Percentiles rank a stretch among this genome's conserved stretches.
These are phyloP conservation scores for Fraxinus floribunda DNA, from an alignment of 305 asterid species.

Conservation along the genomic window DNA sequence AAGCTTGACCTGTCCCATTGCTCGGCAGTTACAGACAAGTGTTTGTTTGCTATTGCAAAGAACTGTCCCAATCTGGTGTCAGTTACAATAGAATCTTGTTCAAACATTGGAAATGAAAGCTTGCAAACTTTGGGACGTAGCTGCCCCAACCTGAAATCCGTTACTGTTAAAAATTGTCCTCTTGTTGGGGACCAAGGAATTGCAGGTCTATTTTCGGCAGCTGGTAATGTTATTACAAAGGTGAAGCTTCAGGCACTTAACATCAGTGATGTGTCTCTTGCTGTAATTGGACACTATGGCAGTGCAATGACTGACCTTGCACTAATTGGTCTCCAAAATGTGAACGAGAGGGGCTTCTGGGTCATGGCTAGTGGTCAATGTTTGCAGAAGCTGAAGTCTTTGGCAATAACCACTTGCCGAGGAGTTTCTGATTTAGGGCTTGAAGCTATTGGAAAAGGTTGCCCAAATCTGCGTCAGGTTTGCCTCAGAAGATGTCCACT, in stretches of 20 bases:
- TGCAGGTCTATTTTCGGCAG: constrained; percentile 60
- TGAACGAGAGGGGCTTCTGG: constrained; percentile 93
- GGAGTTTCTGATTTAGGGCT: constrained; percentile 70
- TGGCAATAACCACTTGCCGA: constrained; percentile 60
- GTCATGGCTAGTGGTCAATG: constrained; percentile 88
- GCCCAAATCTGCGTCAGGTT: constrained; percentile 59
- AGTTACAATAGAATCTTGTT: constrained; percentile 70
- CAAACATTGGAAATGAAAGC: constrained; percentile 64
- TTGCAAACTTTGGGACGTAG: constrained; percentile 58
- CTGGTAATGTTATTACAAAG: constrained; percentile 54
- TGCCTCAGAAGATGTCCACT: constrained; percentile 53
- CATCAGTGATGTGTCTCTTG: constrained; percentile 75
- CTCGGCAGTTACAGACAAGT: constrained; percentile 67
- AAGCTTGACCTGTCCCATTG: constrained; percentile 79
- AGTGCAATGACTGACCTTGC: constrained; percentile 56
- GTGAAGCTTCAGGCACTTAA: constrained; percentile 58
- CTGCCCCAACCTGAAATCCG: constrained; percentile 60
- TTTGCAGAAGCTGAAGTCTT: constrained; percentile 61
- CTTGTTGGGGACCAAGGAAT: constrained; percentile 76
- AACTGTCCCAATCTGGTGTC: constrained; percentile 68
- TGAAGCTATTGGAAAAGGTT: constrained; percentile 63
- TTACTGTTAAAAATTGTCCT: constrained; percentile 65
- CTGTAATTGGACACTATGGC: constrained; percentile 91
- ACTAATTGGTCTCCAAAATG: constrained; percentile 53
- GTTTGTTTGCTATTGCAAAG: constrained; percentile 57